A percentile compares a stretch with the other conserved stretches of the same genome.
These are phyloP conservation scores for Persicaria tinctoria DNA, from an alignment of 148 eudicot genomes.

Conservation along the genomic window DNA sequence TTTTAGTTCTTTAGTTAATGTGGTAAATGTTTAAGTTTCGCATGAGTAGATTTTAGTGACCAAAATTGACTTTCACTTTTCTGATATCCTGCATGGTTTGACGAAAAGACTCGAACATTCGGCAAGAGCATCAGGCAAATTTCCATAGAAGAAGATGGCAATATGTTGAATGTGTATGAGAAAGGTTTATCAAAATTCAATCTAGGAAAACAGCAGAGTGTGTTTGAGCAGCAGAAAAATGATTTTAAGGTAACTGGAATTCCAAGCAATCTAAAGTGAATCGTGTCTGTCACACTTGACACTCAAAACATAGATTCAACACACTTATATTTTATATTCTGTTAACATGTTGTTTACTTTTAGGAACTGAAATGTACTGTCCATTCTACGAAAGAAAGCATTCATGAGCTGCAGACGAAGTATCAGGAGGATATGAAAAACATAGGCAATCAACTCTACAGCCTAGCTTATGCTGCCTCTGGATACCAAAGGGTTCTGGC, in stretches of 20 bases:
- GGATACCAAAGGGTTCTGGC: slow-evolving; percentile 79
- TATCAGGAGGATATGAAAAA: slow-evolving; percentile 56
- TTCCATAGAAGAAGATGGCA: background rate
- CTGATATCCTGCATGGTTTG: background rate
- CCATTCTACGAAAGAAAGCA: slow-evolving; percentile 45
- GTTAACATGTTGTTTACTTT: background rate
- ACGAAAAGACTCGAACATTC: background rate
- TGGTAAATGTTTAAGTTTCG: background rate
- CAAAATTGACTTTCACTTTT: background rate
- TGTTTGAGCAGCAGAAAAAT: background rate
- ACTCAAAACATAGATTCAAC: background rate
- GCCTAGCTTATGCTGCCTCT: slow-evolving; percentile 68
- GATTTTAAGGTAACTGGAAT: slow-evolving; percentile 8
- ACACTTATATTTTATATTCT: background rate
- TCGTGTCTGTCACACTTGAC: background rate
- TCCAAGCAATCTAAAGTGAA: background rate
- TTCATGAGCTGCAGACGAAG: slow-evolving; percentile 48
- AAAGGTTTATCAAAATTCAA: slow-evolving; percentile 2
- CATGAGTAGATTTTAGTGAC: background rate
- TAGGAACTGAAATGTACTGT: slow-evolving; percentile 59
- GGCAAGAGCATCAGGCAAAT: slow-evolving; percentile 4
- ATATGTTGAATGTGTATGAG: background rate
- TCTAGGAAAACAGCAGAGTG: background rate
- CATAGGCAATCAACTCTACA: slow-evolving; percentile 49
- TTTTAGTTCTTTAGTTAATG: background rate